Percentiles rank a stretch among this genome's conserved stretches.
Conservation (phyloP, 306 rosid species). For the Abrus pulchellus region DNA sequence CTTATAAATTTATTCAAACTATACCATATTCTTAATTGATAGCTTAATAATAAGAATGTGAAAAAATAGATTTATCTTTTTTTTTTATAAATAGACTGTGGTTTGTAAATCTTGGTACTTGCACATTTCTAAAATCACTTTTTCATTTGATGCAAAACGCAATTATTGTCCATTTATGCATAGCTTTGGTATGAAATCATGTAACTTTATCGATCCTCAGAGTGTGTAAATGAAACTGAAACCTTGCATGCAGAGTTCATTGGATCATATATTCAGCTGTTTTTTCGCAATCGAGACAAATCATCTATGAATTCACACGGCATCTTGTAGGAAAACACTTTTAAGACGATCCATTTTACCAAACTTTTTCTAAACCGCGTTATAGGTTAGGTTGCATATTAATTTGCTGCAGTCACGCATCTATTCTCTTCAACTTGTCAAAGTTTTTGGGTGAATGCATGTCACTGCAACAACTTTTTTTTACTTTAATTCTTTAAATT, state of each 20-base stretch:
- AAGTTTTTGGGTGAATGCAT: slow-evolving; percentile 16
- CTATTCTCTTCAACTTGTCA: slow-evolving; percentile 18
- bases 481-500: no score
- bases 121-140: no score
- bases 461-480: background rate
- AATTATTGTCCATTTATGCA: no score
- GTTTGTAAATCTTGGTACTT: no score
- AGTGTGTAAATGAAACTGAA: background rate
- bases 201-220: no score
- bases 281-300: slow-evolving; percentile 2
- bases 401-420: slow-evolving; percentile 18
- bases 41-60: no score
- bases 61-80: no score
- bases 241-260: background rate
- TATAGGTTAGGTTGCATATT: background rate
- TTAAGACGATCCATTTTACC: background rate
- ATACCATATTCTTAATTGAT: no score
- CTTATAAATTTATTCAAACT: no score
- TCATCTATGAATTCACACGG: background rate
- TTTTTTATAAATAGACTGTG: no score
- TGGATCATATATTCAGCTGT: background rate
- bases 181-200: no score
- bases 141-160: no score
- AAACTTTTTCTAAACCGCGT: background rate
- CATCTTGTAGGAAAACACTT: background rate